Conservation (phyloP, 345 rosid species). For the Pugionium dolabratum region DNA sequence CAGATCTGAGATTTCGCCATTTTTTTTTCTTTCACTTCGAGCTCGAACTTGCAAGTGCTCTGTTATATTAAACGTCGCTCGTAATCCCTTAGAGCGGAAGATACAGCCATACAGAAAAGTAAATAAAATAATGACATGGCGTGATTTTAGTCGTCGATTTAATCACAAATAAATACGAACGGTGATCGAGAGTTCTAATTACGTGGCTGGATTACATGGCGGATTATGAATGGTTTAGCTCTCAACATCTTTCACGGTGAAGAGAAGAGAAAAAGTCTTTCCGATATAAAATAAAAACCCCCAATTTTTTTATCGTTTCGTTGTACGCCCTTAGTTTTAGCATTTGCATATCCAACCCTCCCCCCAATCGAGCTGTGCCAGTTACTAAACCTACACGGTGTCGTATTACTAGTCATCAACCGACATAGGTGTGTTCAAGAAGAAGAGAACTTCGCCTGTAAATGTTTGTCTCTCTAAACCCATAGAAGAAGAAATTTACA, state of each 20-base stretch:
- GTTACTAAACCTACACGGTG: too few relatives aligned
- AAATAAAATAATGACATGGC: slow-evolving; percentile 31
- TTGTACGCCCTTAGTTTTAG: not conserved
- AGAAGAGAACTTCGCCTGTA: too few relatives aligned
- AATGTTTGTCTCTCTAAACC: too few relatives aligned
- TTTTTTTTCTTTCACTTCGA: slow-evolving; percentile 16
- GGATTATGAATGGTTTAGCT: slow-evolving; percentile 32
- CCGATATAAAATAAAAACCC: not conserved
- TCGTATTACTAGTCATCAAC: too few relatives aligned
- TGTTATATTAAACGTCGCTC: slow-evolving; percentile 8
- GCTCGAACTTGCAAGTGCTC: not conserved
- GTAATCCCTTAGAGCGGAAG: slow-evolving; percentile 19
- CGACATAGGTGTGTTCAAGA: too few relatives aligned
- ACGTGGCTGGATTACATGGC: slow-evolving; percentile 42
- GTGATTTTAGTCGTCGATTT: slow-evolving; percentile 4
- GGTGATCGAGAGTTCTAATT: slow-evolving; percentile 12
- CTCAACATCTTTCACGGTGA: slow-evolving; percentile 34
- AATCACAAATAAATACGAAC: not conserved
- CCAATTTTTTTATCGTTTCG: not conserved
- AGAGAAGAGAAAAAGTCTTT: slow-evolving; percentile 25
- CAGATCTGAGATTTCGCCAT: slow-evolving; percentile 81
- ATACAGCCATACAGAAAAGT: not conserved
- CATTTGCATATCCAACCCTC: not conserved
- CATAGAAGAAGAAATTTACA: too few relatives aligned
- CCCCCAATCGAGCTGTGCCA: too few relatives aligned